Conservation (phyloP, 306 rosid genomes). For the Inga oerstediana region DNA sequence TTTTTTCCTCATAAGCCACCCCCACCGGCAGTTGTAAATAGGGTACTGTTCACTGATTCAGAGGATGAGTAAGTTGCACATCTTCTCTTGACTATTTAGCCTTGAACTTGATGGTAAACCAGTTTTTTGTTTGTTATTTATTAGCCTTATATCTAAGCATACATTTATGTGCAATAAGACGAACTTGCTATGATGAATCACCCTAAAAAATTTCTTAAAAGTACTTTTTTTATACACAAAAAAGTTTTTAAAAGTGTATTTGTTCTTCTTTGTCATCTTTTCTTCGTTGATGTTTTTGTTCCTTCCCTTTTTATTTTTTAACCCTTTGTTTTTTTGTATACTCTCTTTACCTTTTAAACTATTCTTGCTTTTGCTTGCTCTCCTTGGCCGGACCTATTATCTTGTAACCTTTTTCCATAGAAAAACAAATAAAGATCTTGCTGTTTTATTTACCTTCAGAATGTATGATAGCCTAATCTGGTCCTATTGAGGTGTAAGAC, state of each 20-base stretch:
- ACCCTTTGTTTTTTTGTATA: not conserved
- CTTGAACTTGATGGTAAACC: conserved; percentile 3
- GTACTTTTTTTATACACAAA: not conserved
- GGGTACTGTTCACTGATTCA: conserved; percentile 89
- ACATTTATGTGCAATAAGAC: not conserved
- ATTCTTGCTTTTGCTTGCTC: conserved; percentile 3
- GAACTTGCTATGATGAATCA: not conserved
- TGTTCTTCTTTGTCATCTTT: not conserved
- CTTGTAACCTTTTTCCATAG: not conserved
- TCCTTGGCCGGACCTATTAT: not conserved
- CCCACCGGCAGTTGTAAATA: conserved; percentile 65
- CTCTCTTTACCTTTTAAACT: conserved; percentile 1
- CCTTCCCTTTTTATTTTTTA: not conserved
- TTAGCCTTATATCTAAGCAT: not conserved
- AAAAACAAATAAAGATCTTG: not conserved
- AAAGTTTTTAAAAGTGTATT: not conserved
- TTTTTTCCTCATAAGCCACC: conserved; percentile 95
- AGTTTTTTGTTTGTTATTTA: not conserved
- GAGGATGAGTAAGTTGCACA: conserved; percentile 89
- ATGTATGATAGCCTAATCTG: conserved; percentile 26
- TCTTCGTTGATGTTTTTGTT: not conserved
- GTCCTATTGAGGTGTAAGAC: not conserved
- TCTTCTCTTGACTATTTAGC: not conserved
- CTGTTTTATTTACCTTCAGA: not conserved
- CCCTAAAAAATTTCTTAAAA: not conserved